phyloP scores from a whole-genome alignment of 768 basidiomycete species.

The Leccinum rimulosum region DNA sequence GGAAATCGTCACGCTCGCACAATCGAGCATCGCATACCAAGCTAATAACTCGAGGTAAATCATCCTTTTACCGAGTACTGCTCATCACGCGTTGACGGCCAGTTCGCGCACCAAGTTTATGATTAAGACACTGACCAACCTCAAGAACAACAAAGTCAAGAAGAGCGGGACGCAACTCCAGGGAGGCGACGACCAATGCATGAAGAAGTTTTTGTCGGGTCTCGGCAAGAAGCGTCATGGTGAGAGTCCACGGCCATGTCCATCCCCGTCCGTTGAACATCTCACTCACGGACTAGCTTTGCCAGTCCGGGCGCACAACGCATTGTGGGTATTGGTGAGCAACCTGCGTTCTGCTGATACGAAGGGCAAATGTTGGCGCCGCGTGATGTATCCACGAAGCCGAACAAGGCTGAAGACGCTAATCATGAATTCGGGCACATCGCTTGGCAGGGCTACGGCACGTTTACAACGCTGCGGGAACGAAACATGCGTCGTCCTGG shows the following conservation, averaged over 20 bases:
- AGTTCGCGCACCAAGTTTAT: conserved; percentile 94
- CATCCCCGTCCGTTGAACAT: not conserved
- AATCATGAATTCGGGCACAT: too few relatives aligned
- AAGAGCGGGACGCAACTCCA: conserved; percentile 62
- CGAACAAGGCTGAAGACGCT: too few relatives aligned
- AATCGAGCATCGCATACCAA: conserved; percentile 59
- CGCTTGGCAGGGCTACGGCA: too few relatives aligned
- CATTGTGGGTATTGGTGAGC: conserved; percentile 78
- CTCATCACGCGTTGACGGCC: conserved; percentile 1
- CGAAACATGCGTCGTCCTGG: too few relatives aligned
- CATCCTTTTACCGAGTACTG: not conserved
- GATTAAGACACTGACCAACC: conserved; percentile 88
- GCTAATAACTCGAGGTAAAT: conserved; percentile 50
- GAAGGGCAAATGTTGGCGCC: conserved; percentile 94
- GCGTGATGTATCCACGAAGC: conserved; percentile 49
- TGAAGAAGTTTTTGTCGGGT: conserved; percentile 84
- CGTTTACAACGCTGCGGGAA: too few relatives aligned
- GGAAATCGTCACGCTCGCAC: conserved; percentile 84
- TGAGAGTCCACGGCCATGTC: conserved; percentile 25
- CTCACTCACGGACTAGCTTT: not conserved
- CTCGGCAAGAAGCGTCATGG: conserved; percentile 77
- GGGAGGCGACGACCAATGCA: conserved; percentile 67
- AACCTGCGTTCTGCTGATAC: conserved; percentile 82
- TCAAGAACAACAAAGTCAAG: conserved; percentile 89
- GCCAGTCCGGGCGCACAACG: conserved; percentile 77